Base-by-base conservation (phyloP, 768 basidiomycete species). In the Tremella yokohamensis region DNA sequence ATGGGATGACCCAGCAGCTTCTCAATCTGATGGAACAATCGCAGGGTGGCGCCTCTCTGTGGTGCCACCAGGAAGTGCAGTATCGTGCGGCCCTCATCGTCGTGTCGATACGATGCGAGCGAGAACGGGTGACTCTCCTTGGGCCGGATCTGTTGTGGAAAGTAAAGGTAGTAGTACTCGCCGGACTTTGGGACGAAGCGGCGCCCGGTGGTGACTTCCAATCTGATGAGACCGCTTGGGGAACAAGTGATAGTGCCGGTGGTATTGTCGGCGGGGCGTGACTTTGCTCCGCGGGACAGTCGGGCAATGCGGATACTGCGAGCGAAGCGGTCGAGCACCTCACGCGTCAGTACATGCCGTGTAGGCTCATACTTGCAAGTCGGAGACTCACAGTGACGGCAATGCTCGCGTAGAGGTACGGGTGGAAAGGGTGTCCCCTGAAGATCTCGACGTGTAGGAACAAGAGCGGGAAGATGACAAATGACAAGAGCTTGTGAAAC, bases 81-180 rank as follows among this genome's bases (percentile, higher is more conserved):
- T 18, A 8, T 24, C 16, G 49, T 49, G 25, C 47, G 16, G 8
- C 20, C 38, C 29, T 34, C 29, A 13, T 42, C 40, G 25, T 56
- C 57, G 18, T 50, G 22, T 25, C 24, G 34, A 61, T 58, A 65
- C n/a, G 45, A 47, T 2, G 67, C 63, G 7, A 69, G 34, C 29
- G 67, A 63, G 62, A 69, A 69, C 15, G 67, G 67, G 45, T 69
- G 67, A 50, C 65, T 69, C 40, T 69, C 67, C 61, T 61, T 65
- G 24, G 61, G 61, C 4, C 55, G 61, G 40, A 59, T 11, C 8
- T 49, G 50, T 7, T 29, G 22, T 2, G 66, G 63, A 2, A 55
- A 53, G 47, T 68, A 68, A 22, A 68, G 55, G 53, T 57, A 68
- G 49, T 58, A 68, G 40, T 68, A 61, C 34, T 63, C 52, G 15